Conservation (phyloP, 2,329 filamentous ascomycete genomes). For the Geosmithia putterillii region DNA sequence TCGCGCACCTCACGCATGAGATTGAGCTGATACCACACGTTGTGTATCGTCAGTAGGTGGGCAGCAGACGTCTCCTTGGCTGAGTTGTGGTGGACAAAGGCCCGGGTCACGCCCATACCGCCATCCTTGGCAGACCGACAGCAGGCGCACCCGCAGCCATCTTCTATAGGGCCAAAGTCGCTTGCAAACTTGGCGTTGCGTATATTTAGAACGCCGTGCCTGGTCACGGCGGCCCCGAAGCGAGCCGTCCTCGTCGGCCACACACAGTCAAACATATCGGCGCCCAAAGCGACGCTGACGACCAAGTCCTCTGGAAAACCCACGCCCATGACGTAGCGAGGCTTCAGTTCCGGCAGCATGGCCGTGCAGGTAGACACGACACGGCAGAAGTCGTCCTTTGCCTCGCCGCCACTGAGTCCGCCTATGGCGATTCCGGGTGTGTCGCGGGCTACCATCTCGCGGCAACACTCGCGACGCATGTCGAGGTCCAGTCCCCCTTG, state of each 20-base stretch:
- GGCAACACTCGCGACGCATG: conserved; percentile 71
- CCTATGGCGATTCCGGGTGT: conserved; percentile 97
- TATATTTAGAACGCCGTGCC: conserved; percentile 70
- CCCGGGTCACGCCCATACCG: conserved; percentile 70
- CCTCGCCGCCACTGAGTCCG: conserved; percentile 87
- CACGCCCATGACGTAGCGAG: conserved; percentile 98
- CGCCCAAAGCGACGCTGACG: conserved; percentile 84
- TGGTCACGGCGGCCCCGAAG: conserved; percentile 89
- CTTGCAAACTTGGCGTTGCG: conserved; percentile 61
- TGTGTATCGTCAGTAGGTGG: conserved; percentile 77
- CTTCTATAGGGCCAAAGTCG: conserved; percentile 76
- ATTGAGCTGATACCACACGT: conserved; percentile 82
- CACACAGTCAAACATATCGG: conserved; percentile 99
- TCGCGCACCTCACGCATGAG: conserved; percentile 67
- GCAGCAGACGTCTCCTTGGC: conserved; percentile 93
- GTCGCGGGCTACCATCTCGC: conserved; percentile 76
- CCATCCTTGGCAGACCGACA: conserved; percentile 54
- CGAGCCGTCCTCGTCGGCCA: conserved; percentile 95
- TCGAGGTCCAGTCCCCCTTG: conserved; percentile 88
- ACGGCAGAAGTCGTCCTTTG: conserved; percentile 82
- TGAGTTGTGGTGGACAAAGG: conserved; percentile 83
- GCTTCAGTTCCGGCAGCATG: conserved; percentile 78
- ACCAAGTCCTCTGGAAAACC: conserved; percentile 94
- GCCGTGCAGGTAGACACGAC: conserved; percentile 81
- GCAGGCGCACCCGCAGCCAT: conserved; percentile 68